Evolutionary conservation across 257 asterid species (phyloP).

Genomic region (Knoxia roxburghii): DNA sequence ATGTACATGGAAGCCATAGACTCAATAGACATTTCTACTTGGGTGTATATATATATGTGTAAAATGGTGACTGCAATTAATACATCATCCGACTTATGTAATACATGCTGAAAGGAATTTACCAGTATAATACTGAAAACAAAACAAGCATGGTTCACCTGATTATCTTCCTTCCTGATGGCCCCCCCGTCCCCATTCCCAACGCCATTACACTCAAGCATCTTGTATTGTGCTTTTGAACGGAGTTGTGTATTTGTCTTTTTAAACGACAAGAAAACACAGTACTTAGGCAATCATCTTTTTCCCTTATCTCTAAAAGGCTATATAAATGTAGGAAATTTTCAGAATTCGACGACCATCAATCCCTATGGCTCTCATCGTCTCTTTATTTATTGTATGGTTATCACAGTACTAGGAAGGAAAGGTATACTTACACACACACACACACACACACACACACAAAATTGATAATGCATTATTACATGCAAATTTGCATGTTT

Average conservation of each 20-base stretch:
- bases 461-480: constrained; percentile 10
- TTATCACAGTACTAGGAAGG: neutral
- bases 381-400: neutral
- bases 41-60: neutral
- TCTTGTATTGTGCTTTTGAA: no score
- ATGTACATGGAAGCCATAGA: constrained; percentile 12
- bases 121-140: neutral
- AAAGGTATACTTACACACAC: no score
- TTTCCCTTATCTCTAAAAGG: no score
- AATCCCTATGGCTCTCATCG: no score
- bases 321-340: neutral
- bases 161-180: neutral
- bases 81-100: neutral
- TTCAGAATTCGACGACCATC: neutral
- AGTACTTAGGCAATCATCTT: no score
- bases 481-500: neutral
- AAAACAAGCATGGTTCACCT: neutral
- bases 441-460: no score
- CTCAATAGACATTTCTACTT: constrained; percentile 8
- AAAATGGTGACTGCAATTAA: neutral
- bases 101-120: neutral
- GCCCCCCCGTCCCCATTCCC: neutral
- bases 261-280: no score
- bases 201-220: no score
- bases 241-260: no score